phyloP scores from a whole-genome alignment of 2,329 filamentous ascomycete species.

The Neopestalotiopsis sp. region DNA sequence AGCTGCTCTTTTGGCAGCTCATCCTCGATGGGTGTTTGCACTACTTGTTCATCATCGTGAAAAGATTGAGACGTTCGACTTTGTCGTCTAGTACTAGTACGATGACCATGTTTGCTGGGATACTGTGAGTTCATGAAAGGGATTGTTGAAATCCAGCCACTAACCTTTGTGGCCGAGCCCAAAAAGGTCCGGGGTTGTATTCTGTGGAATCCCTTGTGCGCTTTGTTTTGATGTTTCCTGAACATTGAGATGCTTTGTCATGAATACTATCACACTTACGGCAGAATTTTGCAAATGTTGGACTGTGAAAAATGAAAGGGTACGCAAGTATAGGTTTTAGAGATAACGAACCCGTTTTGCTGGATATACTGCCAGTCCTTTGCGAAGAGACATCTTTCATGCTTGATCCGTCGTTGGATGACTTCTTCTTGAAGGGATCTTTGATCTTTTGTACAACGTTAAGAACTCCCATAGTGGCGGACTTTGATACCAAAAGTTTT shows the following conservation, averaged over 20 bases:
- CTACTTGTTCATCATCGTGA: background rate
- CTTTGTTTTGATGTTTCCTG: background rate
- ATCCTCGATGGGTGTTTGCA: background rate
- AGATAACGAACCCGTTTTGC: background rate
- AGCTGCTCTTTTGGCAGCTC: background rate
- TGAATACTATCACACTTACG: background rate
- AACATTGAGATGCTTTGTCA: background rate
- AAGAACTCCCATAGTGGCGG: background rate
- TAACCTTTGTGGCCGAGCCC: background rate
- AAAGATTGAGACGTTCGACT: background rate
- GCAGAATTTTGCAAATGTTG: background rate
- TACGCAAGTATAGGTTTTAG: background rate
- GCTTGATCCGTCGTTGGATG: background rate
- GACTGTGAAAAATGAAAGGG: background rate
- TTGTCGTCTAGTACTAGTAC: background rate
- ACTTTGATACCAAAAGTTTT: too few relatives aligned
- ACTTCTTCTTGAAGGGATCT: background rate
- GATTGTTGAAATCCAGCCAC: background rate
- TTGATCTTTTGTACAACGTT: background rate
- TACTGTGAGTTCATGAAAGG: background rate
- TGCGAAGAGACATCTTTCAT: background rate
- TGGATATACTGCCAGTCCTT: background rate
- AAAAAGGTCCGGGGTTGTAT: too few relatives aligned
- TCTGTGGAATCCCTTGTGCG: background rate
- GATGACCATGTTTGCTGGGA: background rate